phyloP scores from a whole-genome alignment of 108 stramenopile genomes.

The Hondaea fermentalgiana region DNA sequence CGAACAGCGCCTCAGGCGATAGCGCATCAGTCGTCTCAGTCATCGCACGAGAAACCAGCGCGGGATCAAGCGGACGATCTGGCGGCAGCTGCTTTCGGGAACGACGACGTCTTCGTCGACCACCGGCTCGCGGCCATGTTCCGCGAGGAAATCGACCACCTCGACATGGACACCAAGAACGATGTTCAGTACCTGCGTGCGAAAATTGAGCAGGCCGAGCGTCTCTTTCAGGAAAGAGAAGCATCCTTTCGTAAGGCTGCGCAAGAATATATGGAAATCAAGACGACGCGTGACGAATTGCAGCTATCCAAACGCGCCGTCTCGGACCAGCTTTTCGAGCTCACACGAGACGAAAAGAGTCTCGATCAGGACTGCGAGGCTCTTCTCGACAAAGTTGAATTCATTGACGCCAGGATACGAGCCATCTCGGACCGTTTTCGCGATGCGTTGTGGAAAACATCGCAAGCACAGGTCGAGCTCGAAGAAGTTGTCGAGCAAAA shows the following conservation, averaged over 20 bases:
- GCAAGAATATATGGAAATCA: neutral
- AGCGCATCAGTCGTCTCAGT: neutral
- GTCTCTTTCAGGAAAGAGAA: neutral
- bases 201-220: neutral
- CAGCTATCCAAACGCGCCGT: neutral
- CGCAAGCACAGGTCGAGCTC: neutral
- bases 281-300: neutral
- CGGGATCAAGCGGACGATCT: neutral
- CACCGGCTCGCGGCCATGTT: neutral
- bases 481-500: neutral
- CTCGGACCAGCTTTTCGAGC: neutral
- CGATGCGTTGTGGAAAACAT: neutral
- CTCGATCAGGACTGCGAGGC: neutral
- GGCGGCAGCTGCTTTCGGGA: neutral
- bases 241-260: neutral
- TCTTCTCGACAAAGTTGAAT: neutral
- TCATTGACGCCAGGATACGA: neutral
- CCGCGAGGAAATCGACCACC: neutral
- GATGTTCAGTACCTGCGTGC: neutral
- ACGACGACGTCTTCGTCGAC: slow-evolving; percentile 3
- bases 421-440: neutral
- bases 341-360: neutral
- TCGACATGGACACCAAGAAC: neutral
- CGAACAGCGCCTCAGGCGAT: too few relatives aligned
- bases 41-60: neutral